Conservation (phyloP, 2,329 filamentous ascomycete genomes). For the Calonectria pauciramosa region DNA sequence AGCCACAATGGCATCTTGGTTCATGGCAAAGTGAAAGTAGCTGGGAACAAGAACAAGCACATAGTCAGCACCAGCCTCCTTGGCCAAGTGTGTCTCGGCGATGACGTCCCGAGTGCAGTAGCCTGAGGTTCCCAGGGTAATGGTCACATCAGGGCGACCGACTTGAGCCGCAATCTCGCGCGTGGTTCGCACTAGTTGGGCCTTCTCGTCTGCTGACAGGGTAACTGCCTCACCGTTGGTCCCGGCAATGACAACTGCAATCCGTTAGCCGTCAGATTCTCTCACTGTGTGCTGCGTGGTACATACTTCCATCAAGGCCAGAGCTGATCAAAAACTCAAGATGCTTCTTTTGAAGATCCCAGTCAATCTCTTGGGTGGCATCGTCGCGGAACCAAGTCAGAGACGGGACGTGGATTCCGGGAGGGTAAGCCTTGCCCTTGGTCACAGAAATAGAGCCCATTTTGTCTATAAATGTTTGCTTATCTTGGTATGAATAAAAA, state of each 20-base stretch:
- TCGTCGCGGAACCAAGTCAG: slow-evolving; percentile 68
- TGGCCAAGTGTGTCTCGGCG: slow-evolving; percentile 73
- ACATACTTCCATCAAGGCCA: slow-evolving; percentile 63
- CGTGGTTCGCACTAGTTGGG: slow-evolving; percentile 71
- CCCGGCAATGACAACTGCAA: slow-evolving; percentile 73
- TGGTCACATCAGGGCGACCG: slow-evolving; percentile 69
- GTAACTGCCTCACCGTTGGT: slow-evolving; percentile 83
- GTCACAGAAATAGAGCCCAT: slow-evolving; percentile 47
- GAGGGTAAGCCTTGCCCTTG: slow-evolving; percentile 55
- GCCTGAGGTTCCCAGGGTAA: slow-evolving; percentile 77
- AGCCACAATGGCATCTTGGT: slow-evolving; percentile 68
- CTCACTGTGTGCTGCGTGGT: rapidly evolving
- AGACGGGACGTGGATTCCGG: slow-evolving; percentile 69
- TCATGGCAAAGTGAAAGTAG: slow-evolving; percentile 78
- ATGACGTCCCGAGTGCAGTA: slow-evolving; percentile 77
- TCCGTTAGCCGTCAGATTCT: slow-evolving; percentile 28
- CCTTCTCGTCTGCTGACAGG: slow-evolving; percentile 74
- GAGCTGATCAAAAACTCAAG: slow-evolving; percentile 67
- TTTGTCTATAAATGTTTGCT: slow-evolving; percentile 20
- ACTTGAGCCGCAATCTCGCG: slow-evolving; percentile 70
- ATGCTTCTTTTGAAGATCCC: slow-evolving; percentile 66
- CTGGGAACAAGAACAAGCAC: slow-evolving; percentile 78
- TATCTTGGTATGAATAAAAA: neutral
- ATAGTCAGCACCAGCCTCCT: slow-evolving; percentile 75
- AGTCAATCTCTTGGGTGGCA: slow-evolving; percentile 66